These are phyloP conservation scores for Allomyces javanicus DNA, from an alignment of 192 early-diverging fungal genomes.

Conservation along the genomic window DNA sequence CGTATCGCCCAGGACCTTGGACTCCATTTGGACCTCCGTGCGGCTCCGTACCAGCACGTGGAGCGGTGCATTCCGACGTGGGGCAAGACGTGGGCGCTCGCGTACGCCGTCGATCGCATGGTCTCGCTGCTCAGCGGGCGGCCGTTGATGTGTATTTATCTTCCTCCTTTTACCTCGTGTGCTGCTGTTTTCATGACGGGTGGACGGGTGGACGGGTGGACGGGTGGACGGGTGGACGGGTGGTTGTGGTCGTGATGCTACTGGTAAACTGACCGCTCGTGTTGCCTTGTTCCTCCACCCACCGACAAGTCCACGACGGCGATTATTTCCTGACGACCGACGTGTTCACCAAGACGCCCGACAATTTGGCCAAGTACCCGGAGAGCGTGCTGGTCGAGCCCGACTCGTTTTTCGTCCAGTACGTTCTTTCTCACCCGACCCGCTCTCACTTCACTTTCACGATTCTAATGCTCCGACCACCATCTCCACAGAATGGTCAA, in stretches of 20 bases:
- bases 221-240: background rate
- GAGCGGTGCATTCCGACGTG: background rate
- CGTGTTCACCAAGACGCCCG: background rate
- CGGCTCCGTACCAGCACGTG: background rate
- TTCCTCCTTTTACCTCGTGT: background rate
- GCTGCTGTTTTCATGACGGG: too few relatives aligned
- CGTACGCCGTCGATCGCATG: too few relatives aligned
- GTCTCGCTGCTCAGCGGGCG: too few relatives aligned
- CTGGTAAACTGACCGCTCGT: background rate
- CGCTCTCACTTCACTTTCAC: too few relatives aligned
- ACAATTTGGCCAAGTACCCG: background rate
- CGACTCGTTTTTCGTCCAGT: background rate
- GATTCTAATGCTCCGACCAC: too few relatives aligned
- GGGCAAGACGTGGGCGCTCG: background rate
- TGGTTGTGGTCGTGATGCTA: background rate
- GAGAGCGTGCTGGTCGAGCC: background rate
- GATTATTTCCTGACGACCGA: background rate
- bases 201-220: too few relatives aligned
- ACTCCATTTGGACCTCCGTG: background rate
- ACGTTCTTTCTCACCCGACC: too few relatives aligned
- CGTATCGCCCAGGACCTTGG: background rate
- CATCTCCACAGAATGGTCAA: background rate
- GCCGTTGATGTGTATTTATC: background rate
- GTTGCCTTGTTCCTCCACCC: too few relatives aligned
- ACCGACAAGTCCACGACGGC: background rate